Conservation (phyloP, 352 stramenopile genomes). For the Aphanomyces euteiches region DNA sequence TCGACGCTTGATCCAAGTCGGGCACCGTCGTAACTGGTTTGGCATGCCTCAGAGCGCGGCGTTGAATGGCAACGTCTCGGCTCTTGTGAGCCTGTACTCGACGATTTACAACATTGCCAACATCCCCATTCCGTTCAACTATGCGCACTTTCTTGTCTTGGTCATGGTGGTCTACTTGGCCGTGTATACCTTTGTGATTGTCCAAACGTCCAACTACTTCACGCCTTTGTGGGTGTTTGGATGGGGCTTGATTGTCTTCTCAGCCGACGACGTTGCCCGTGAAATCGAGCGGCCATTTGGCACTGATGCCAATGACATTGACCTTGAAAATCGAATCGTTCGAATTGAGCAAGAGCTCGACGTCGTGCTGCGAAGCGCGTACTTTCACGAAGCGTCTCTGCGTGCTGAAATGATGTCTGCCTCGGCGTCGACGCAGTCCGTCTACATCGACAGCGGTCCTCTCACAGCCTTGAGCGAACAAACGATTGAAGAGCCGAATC, state of each 20-base stretch:
- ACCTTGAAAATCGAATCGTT: constrained; percentile 62
- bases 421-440: not conserved
- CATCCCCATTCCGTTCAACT: constrained; percentile 83
- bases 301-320: constrained; percentile 75
- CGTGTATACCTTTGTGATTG: constrained; percentile 83
- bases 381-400: constrained; percentile 36
- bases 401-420: not conserved
- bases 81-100: constrained; percentile 67
- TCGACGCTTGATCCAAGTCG: constrained; percentile 67
- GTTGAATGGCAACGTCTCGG: constrained; percentile 61
- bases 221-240: constrained; percentile 76
- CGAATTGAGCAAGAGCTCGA: constrained; percentile 82
- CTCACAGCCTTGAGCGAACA: not conserved
- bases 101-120: constrained; percentile 83
- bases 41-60: constrained; percentile 51
- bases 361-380: constrained; percentile 71
- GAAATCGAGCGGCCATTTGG: constrained; percentile 83
- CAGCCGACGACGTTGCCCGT: constrained; percentile 74
- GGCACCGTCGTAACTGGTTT: constrained; percentile 54
- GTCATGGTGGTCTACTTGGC: constrained; percentile 69
- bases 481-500: not conserved
- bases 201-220: constrained; percentile 63
- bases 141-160: constrained; percentile 77
- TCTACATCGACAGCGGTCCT: not conserved
- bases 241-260: constrained; percentile 80